phyloP scores from a whole-genome alignment of 805 yeast species.

The Saccharomyces eubayanus region DNA sequence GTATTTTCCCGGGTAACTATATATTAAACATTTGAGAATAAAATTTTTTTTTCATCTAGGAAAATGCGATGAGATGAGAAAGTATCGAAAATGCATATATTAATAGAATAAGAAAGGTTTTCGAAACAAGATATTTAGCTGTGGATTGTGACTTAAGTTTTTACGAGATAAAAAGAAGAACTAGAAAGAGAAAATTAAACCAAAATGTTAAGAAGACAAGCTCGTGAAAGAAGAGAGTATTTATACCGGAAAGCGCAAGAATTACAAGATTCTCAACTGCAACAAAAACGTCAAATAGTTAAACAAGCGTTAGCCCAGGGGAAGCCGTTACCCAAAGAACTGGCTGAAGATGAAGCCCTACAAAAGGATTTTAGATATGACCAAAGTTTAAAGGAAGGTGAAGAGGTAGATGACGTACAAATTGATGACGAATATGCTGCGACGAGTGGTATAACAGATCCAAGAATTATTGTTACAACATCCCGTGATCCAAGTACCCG shows the following conservation, averaged over 20 bases:
- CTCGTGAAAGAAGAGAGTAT: slow-evolving; percentile 93
- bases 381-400: slow-evolving; percentile 51
- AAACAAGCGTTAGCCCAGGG: slow-evolving; percentile 88
- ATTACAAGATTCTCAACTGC: slow-evolving; percentile 77
- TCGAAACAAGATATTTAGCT: neutral
- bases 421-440: slow-evolving; percentile 91
- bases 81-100: neutral
- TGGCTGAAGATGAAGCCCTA: slow-evolving; percentile 77
- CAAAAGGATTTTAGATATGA: slow-evolving; percentile 82
- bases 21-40: neutral
- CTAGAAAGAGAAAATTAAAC: neutral
- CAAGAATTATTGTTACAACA: slow-evolving; percentile 86
- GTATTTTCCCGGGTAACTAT: neutral
- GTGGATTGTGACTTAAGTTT: neutral
- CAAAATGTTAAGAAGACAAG: slow-evolving; percentile 75
- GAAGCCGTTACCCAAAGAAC: slow-evolving; percentile 78
- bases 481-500: slow-evolving; percentile 84
- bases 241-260: slow-evolving; percentile 82
- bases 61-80: slow-evolving; percentile 9
- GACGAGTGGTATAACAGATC: slow-evolving; percentile 80
- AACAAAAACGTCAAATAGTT: slow-evolving; percentile 78
- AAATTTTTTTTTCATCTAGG: slow-evolving; percentile 2
- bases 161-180: neutral
- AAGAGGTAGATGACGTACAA: slow-evolving; percentile 31
- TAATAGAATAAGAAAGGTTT: neutral